Evolutionary conservation across 106 monocot genomes (phyloP), one percentile per base, ranked within the genome.

Genomic region (Acorus gramineus): DNA sequence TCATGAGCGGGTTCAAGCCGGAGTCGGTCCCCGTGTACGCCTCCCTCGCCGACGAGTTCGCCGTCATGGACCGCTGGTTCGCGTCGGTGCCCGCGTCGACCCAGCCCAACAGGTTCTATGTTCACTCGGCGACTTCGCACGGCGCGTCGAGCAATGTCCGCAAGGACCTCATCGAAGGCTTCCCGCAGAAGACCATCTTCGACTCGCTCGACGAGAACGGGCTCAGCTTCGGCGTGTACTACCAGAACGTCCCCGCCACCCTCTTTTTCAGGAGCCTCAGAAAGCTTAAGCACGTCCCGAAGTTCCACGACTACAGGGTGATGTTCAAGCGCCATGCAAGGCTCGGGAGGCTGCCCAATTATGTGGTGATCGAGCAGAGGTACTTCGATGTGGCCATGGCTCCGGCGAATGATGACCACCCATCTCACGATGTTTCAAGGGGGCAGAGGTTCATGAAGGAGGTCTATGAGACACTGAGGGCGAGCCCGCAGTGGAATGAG

Each of bases 401-500:
- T 2, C 61, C 70, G 3, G 70, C 13, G 2, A 71, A 52, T 47
- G 72, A 72, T 52, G 72, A 72, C 4, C 72, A 72, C 56, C 64
- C 72, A 8, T 72, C 63, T 8, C 64, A 64, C 50, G 63, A 72
- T 52, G 63, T 71, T 46, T 54, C 51, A 7, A 44, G 55, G 53
- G 71, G 71, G 2, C 71, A 71, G 55, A 62, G 46, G 55, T 71
- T 71, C 28, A 1, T 28, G 28, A 28, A 28, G n/a, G 56, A 56
- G 56, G 11, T 11, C 5, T 56, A 11, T 13, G 56, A 56, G 56
- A 11, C 56, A 4, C 46, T 28, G 28, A 28, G 90, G 13, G 77
- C 86, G 10, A 86, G 86, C 58, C 90, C 83, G 6, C 86, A 90
- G 86, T 90, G 90, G 90, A 90, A 82, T 53, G 84, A 87, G 77